Conservation (phyloP, 1,284 basidiomycete species). For the Clitocybe nebularis region DNA sequence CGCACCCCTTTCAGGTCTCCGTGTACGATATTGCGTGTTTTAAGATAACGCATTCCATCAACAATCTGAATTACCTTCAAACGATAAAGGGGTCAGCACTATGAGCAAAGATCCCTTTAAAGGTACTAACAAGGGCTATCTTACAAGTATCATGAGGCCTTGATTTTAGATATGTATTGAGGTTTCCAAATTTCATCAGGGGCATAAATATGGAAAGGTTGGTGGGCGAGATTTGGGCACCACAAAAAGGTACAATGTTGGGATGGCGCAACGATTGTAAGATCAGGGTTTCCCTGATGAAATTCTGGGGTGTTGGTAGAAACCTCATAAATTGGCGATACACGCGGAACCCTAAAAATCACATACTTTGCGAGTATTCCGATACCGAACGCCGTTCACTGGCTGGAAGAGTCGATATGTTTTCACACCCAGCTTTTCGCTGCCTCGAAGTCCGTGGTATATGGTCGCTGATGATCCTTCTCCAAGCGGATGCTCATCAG, state of each 20-base stretch:
- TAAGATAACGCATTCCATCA: slow-evolving; percentile 19
- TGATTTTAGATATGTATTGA: not conserved
- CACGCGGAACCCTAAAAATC: too few species aligned
- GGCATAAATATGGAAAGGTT: slow-evolving; percentile 2
- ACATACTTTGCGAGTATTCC: too few species aligned
- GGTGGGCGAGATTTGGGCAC: slow-evolving; percentile 1
- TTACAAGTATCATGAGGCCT: not conserved
- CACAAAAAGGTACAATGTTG: slow-evolving; percentile 16
- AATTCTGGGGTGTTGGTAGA: too few species aligned
- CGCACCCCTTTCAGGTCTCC: slow-evolving; percentile 24
- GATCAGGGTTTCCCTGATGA: slow-evolving; percentile 16
- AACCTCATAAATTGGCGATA: too few species aligned
- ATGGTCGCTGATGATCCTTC: not conserved
- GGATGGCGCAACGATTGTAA: slow-evolving; percentile 16
- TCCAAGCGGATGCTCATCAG: not conserved
- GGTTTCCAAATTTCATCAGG: slow-evolving; percentile 2
- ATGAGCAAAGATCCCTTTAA: too few species aligned
- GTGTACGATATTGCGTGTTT: slow-evolving; percentile 18
- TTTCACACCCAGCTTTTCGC: too few species aligned
- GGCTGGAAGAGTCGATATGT: too few species aligned
- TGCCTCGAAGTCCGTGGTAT: too few species aligned
- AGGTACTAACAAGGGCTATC: too few species aligned
- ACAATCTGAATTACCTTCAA: slow-evolving; percentile 19
- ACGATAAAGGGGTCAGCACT: not conserved
- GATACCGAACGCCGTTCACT: too few species aligned